Base-by-base conservation (phyloP, 2,329 filamentous ascomycete species). In the Hypoxylon rubiginosum region DNA sequence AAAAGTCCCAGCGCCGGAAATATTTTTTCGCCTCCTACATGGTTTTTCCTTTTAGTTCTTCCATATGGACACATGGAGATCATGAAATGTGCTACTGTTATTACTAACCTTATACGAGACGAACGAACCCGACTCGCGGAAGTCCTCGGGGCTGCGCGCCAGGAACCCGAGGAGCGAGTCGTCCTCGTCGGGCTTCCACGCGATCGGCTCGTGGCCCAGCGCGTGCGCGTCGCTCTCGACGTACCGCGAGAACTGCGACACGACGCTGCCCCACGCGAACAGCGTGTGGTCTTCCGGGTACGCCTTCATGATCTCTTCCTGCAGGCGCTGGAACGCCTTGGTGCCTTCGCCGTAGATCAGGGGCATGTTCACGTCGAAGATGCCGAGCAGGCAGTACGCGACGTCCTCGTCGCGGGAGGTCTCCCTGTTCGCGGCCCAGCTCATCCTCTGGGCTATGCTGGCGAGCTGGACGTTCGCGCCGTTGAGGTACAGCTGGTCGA, bases 291-390 rank as follows among this genome's bases (percentile, higher is more conserved):
- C 73, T 17, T 72, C 62, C 2, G 71, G 68, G 21, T 70, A 69
- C 15, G 64, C 60, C 7, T 56, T 67, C 9, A 70, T 65, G 28
- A 75, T 70, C 24, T 67, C 58, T 10, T 73, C 67, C 45, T 76
- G 73, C 4, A 76, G 62, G 7, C 74, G 64, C 2, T 58, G 60
- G 24, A 75, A 75, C 2, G 74, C 72, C 13, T 68, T 72, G 15
- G 19, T 26, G 0, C 71, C 75, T 57, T 77, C 75, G 10, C 75
- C 75, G 54, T 77, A 76, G 21, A 76, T 65, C 8, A 75, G 62
- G 1, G 73, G 68, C 71, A 77, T 73, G 36, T 74, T 71, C 1
- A 76, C 63, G 36, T 74, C 69, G 60, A 76, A 76, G 0, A 77
- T 69, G 7, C 75, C 75, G 17, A 76, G 66, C 2, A 77, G 68